Evolutionary conservation across 169 alveolate species (phyloP), one percentile per base, ranked within the genome.

Genomic region (Eimeria sp.): DNA sequence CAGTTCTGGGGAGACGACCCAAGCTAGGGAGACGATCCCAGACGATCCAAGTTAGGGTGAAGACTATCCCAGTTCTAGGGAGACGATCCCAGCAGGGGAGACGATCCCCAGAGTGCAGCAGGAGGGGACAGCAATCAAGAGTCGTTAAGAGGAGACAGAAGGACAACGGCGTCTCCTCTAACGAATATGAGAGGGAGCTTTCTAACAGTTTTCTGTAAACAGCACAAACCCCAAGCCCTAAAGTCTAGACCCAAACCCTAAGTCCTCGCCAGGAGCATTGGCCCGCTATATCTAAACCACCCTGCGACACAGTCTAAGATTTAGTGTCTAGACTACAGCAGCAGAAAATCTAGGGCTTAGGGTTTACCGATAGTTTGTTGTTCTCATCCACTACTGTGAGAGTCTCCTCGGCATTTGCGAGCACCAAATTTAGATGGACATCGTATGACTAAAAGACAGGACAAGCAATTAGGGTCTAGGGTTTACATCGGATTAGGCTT

Each of bases 361-460:
- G 54, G 84, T 43, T 75, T 75, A 75, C 84, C 54, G 84, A 75
- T 47, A 75, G 84, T 45, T 75, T 75, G 84, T 75, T 75, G 25
- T 80, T 54, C 13, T 97, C 95, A n/a, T 89, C 61, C 34, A 91
- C 86, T 22, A 95, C 95, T 10, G 98, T 98, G 51, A 97, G 96
- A 65, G 97, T 98, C 92, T 98, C 99, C 83, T 97, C 98, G 43
- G 98, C 99, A 57, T 98, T 98, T 11, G 99, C 98, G 58, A 98
- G 98, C 61, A 98, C 98, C 99, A 98, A 97, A 92, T 98, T 98
- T 63, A 99, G 95, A 97, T 98, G 99, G 51, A 97, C 98, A 95
- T 98, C 99, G 75, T 97, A 98, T 20, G 99, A 99, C 99, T 98
- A 95, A 22, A 22, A 67, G 5, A 67, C 16, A 67, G 25, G 27